Conservation (phyloP, 2,329 filamentous ascomycete genomes). For the Sporothrix phasma region DNA sequence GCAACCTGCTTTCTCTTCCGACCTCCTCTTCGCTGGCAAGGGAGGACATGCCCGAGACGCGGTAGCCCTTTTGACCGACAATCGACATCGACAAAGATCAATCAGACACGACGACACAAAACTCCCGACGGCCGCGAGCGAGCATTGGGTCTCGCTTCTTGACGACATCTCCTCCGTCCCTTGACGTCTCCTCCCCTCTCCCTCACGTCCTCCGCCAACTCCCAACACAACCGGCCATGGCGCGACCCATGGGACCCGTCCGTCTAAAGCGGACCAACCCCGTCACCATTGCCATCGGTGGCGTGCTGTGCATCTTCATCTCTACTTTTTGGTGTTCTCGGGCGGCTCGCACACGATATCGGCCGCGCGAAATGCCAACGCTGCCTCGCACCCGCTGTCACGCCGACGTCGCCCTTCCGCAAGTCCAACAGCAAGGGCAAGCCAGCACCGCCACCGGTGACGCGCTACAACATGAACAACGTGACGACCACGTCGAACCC, state of each 20-base stretch:
- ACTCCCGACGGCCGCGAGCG: background rate
- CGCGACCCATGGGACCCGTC: slow-evolving; percentile 50
- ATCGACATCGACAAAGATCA: background rate
- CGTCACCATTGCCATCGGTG: slow-evolving; percentile 62
- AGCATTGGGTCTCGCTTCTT: background rate
- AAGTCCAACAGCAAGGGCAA: slow-evolving; percentile 48
- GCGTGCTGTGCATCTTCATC: slow-evolving; percentile 61
- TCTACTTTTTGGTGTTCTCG: slow-evolving; percentile 52
- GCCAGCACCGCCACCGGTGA: slow-evolving; percentile 58
- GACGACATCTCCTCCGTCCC: background rate
- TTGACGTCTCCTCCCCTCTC: background rate
- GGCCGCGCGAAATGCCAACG: slow-evolving; percentile 31
- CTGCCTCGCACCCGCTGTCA: slow-evolving; percentile 60
- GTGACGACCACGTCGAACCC: slow-evolving; percentile 73
- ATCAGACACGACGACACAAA: background rate
- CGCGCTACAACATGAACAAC: slow-evolving; percentile 91
- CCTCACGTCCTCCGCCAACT: background rate
- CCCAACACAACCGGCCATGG: slow-evolving; percentile 32
- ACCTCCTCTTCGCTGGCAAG: background rate
- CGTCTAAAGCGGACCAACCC: slow-evolving; percentile 75
- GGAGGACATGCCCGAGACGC: background rate
- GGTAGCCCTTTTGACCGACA: background rate
- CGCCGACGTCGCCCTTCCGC: slow-evolving; percentile 63
- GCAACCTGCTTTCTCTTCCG: background rate
- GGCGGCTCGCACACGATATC: slow-evolving; percentile 22